Percentiles rank a stretch among this genome's conserved stretches.
These are phyloP conservation scores for Sugiyamaella grinbergsii DNA, from an alignment of 1,139 yeast genomes.

Conservation along the genomic window DNA sequence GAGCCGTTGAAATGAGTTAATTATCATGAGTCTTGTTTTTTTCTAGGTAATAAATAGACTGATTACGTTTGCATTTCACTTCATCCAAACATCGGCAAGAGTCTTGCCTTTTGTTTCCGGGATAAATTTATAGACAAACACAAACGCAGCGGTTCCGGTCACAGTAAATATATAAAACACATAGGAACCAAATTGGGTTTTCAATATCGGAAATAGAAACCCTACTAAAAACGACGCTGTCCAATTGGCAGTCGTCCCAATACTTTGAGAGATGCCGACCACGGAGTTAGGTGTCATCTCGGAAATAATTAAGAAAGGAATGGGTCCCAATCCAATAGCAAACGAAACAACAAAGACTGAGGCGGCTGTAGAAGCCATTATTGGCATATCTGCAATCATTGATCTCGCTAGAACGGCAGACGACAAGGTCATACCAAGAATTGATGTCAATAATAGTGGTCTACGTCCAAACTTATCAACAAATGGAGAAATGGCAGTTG, in stretches of 20 bases:
- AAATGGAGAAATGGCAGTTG: slow-evolving; percentile 68
- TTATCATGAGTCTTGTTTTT: neutral
- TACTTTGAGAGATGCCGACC: slow-evolving; percentile 85
- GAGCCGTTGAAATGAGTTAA: too few species aligned
- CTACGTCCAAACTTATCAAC: slow-evolving; percentile 78
- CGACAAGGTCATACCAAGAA: slow-evolving; percentile 67
- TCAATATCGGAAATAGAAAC: slow-evolving; percentile 72
- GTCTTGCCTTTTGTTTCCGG: slow-evolving; percentile 80
- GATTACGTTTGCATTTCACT: neutral
- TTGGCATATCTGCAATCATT: slow-evolving; percentile 52
- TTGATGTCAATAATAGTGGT: slow-evolving; percentile 66
- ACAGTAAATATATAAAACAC: slow-evolving; percentile 74
- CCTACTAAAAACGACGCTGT: slow-evolving; percentile 83
- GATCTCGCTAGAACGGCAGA: slow-evolving; percentile 69
- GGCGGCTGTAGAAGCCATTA: slow-evolving; percentile 64
- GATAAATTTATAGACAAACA: slow-evolving; percentile 41
- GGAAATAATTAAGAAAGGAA: slow-evolving; percentile 86
- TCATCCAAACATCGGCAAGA: slow-evolving; percentile 15
- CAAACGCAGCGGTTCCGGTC: slow-evolving; percentile 30
- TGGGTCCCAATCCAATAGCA: slow-evolving; percentile 93
- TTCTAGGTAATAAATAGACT: neutral
- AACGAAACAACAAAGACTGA: slow-evolving; percentile 76
- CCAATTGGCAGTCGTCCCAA: slow-evolving; percentile 93
- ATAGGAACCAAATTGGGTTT: slow-evolving; percentile 66
- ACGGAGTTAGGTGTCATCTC: slow-evolving; percentile 83